Percentiles rank a stretch among this genome's conserved stretches.
These are phyloP conservation scores for Ramaria rubella DNA, from an alignment of 768 basidiomycete species.

Conservation along the genomic window DNA sequence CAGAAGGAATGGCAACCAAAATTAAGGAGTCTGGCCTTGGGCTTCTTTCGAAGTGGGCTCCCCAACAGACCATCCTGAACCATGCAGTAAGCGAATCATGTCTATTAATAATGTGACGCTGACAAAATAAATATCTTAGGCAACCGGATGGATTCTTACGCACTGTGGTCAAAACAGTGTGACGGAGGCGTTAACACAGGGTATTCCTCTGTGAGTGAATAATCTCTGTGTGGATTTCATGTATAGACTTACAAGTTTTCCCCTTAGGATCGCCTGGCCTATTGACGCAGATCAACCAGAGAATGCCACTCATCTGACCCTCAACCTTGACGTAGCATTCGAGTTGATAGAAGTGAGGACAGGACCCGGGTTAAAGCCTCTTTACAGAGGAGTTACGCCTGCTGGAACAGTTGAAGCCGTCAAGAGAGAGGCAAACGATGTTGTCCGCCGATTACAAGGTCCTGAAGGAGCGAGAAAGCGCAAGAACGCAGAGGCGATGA, in stretches of 20 bases:
- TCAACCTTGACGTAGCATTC: conserved; percentile 11
- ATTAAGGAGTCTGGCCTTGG: conserved; percentile 17
- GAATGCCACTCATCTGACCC: conserved; percentile 18
- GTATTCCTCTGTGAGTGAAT: conserved; percentile 18
- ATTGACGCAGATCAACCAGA: conserved; percentile 19
- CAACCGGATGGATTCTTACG: conserved; percentile 22
- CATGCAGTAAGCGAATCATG: conserved; percentile 16
- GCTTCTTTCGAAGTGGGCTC: conserved; percentile 17
- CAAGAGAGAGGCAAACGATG: conserved; percentile 13
- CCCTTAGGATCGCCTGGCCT: conserved; percentile 22
- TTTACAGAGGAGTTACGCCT: conserved; percentile 15
- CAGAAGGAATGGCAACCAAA: conserved; percentile 13
- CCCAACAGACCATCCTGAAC: conserved; percentile 19
- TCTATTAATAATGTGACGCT: background rate
- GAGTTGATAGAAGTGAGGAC: conserved; percentile 19
- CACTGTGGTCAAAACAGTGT: conserved; percentile 22
- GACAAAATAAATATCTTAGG: conserved; percentile 10
- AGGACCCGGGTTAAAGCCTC: conserved; percentile 12
- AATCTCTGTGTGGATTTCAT: background rate
- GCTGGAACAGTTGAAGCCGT: conserved; percentile 19
- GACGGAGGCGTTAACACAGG: conserved; percentile 16
- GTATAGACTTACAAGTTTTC: background rate
- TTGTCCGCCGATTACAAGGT: conserved; percentile 18
- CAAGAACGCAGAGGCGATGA: conserved; percentile 11
- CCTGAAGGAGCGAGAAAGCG: conserved; percentile 22